phyloP scores from a whole-genome alignment of 2,329 filamentous ascomycete genomes.

The Aspergillus ochraceoroseus region DNA sequence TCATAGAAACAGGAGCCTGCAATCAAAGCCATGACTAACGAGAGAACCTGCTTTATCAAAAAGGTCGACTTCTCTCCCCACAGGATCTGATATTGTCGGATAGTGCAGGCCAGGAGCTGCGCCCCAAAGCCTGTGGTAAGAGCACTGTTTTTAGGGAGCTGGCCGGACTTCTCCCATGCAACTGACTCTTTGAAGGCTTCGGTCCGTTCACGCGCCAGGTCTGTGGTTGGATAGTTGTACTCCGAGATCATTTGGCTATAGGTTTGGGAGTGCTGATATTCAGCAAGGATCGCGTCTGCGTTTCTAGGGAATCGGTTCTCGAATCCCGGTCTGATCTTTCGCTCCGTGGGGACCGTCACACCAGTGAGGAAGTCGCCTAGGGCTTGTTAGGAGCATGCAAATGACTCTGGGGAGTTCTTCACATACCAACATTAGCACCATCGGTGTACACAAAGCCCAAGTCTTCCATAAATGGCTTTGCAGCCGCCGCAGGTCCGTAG shows the following conservation, averaged over 20 bases:
- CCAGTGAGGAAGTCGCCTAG: conserved; percentile 57
- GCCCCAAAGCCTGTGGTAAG: conserved; percentile 51
- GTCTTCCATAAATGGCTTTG: conserved; percentile 59
- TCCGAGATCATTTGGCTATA: conserved; percentile 51
- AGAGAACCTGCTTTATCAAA: conserved; percentile 57
- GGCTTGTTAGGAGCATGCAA: background rate
- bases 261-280: conserved; percentile 51
- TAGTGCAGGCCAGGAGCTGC: conserved; percentile 54
- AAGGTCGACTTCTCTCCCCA: conserved; percentile 61
- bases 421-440: conserved; percentile 54
- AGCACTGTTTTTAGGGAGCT: conserved; percentile 50
- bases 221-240: conserved; percentile 52
- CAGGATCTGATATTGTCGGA: conserved; percentile 60
- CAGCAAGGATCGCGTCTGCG: conserved; percentile 41
- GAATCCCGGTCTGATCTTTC: conserved; percentile 40
- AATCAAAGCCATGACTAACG: conserved; percentile 56
- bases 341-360: conserved; percentile 54
- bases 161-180: conserved; percentile 51
- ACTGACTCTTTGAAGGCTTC: conserved; percentile 53
- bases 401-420: too few relatives aligned
- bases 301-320: conserved; percentile 43
- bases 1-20: conserved; percentile 64
- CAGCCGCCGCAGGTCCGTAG: conserved; percentile 56
- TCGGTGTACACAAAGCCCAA: conserved; percentile 59
- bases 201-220: conserved; percentile 48